Base-by-base conservation (phyloP, 208 protist species). In the Balamuthia mandrillaris region DNA sequence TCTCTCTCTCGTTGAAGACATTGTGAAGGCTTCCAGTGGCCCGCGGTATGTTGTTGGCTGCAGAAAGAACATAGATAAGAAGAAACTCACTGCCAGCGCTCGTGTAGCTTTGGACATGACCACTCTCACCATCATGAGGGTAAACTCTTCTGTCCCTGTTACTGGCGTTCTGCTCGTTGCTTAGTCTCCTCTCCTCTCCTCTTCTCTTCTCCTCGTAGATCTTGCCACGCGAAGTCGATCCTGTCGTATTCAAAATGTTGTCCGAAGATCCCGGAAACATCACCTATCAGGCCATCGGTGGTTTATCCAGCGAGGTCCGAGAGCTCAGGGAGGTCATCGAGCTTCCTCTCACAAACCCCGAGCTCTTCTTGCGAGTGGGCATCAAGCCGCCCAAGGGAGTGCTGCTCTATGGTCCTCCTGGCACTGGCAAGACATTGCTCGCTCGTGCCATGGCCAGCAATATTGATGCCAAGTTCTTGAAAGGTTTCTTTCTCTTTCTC, bases 371-470 rank as follows among this genome's bases (percentile, higher is more conserved):
- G 9, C 95, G 98, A 37, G 98, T 99, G 0, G 98, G 98, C 61
- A 99, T 99, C 84, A 96, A 98, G 41, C 94, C 98, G 42, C 98
- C 98, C 37, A 99, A 99, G 89, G 98, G 98, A 42, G 98, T 99
- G 16, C 94, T 99, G 35, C 93, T 99, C 1, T 99, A 99, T 91
- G 98, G 98, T 4, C 98, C 98, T 3, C 98, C 97, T 21, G 97
- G 97, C 58, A 98, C 96, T 5, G 95, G 95, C 16, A 96, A 97
- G 82, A 97, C 95, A 7, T 94, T 99, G 51, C 95, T 99, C 9
- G 98, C 98, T 3, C 95, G 98, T 88, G 98, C 98, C 21, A 98
- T 99, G 79, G 97, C 98, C 37, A 93, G 91, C 60, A 99, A 99
- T 88, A 97, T 99, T 21, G 97, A 99, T 35, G 97, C 98, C 0